These are phyloP conservation scores for Gossypium stocksii DNA, from an alignment of 345 rosid genomes.

Conservation along the genomic window DNA sequence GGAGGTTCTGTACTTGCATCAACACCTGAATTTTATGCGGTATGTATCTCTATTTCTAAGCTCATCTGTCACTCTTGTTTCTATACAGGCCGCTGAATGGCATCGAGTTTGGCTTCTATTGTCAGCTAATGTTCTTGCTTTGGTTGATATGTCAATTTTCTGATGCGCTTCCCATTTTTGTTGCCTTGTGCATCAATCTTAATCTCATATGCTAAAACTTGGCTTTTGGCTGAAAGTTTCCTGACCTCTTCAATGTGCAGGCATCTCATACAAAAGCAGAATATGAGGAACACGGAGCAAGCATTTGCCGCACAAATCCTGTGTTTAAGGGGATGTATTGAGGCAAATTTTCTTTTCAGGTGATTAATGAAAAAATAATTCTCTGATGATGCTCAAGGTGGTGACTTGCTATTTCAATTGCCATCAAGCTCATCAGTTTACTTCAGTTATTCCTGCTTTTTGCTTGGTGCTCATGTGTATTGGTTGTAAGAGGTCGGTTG, in stretches of 20 bases:
- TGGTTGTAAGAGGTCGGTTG: constrained; percentile 3
- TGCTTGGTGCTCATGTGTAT: constrained; percentile 14
- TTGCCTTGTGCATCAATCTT: background rate
- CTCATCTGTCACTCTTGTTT: background rate
- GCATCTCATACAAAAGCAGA: constrained; percentile 98
- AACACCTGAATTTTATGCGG: constrained; percentile 92
- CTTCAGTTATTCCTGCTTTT: constrained; percentile 1
- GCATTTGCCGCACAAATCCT: constrained; percentile 99
- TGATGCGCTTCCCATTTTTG: background rate
- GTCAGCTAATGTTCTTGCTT: background rate
- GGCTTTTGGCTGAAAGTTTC: background rate
- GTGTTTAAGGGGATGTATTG: constrained; percentile 98
- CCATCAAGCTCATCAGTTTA: constrained; percentile 6
- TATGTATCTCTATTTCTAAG: constrained; percentile 27
- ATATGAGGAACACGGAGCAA: constrained; percentile 94
- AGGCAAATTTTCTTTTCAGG: constrained; percentile 20
- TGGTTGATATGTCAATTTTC: constrained; percentile 1
- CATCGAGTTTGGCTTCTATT: background rate
- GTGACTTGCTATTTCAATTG: constrained; percentile 5
- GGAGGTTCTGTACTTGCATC: constrained; percentile 99
- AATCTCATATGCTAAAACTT: background rate
- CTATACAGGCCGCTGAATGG: background rate
- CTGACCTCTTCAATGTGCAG: constrained; percentile 32
- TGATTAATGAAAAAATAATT: background rate
- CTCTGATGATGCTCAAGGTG: background rate